These are phyloP conservation scores for Gilbertella persicaria DNA, from an alignment of 371 early-diverging fungal species.

Conservation along the genomic window DNA sequence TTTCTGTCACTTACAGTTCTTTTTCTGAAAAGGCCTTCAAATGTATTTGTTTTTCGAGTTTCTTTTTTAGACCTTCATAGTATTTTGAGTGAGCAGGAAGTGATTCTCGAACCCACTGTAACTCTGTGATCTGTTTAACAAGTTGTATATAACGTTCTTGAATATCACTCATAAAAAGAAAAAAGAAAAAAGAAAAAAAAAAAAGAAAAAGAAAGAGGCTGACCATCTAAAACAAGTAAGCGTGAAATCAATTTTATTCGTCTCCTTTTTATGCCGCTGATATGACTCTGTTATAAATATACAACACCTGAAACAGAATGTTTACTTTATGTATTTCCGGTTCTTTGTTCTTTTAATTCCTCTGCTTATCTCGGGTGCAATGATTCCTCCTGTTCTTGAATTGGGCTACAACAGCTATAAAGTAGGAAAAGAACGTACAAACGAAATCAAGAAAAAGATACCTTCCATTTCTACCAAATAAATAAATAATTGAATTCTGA, in stretches of 20 bases:
- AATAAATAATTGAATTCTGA: too few species aligned
- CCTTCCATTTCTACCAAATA: slow-evolving; percentile 2
- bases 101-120: slow-evolving; percentile 53
- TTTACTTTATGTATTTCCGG: background rate
- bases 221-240: background rate
- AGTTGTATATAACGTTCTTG: slow-evolving; percentile 29
- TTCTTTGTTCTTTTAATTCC: background rate
- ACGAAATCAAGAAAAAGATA: slow-evolving; percentile 3
- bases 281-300: too few species aligned
- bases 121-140: slow-evolving; percentile 33
- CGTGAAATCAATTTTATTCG: background rate
- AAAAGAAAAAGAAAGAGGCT: slow-evolving; percentile 4
- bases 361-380: background rate
- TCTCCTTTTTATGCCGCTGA: background rate
- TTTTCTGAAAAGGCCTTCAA: slow-evolving; percentile 33
- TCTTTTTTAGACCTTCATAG: slow-evolving; percentile 40
- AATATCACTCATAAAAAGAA: slow-evolving; percentile 5
- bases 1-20: slow-evolving; percentile 28
- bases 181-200: slow-evolving; percentile 4
- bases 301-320: too few species aligned
- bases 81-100: slow-evolving; percentile 44
- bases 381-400: background rate
- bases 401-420: slow-evolving; percentile 5
- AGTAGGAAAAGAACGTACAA: slow-evolving; percentile 7
- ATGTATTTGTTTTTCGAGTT: slow-evolving; percentile 30